Conservation (phyloP, 2,329 filamentous ascomycete species). For the Lasiodiplodia sp. region DNA sequence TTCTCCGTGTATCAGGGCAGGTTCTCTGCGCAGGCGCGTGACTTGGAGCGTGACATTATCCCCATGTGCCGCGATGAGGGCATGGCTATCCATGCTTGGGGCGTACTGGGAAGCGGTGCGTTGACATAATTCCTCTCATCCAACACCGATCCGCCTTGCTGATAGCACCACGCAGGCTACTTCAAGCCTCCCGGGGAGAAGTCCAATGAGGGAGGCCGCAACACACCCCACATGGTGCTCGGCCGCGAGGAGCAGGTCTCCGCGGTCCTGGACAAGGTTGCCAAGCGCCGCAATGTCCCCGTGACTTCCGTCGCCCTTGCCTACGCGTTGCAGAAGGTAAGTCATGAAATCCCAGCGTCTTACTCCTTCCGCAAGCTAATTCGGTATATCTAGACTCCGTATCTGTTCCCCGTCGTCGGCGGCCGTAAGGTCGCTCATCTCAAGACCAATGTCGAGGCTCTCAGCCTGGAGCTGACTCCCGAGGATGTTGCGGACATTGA, state of each 20-base stretch:
- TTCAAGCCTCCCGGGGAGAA: no score
- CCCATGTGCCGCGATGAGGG: slow-evolving; percentile 53
- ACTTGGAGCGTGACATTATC: slow-evolving; percentile 56
- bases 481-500: not conserved
- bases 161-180: no score
- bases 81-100: slow-evolving; percentile 63
- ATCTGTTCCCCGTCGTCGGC: slow-evolving; percentile 77
- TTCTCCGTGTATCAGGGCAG: slow-evolving; percentile 52
- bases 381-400: slow-evolving; percentile 34
- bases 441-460: slow-evolving; percentile 34
- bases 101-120: slow-evolving; percentile 50
- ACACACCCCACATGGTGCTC: slow-evolving; percentile 39
- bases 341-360: slow-evolving; percentile 36
- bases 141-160: no score
- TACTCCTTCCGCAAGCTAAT: no score
- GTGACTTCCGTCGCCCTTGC: slow-evolving; percentile 71
- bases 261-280: slow-evolving; percentile 67
- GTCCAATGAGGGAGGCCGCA: slow-evolving; percentile 48
- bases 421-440: slow-evolving; percentile 74
- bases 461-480: not conserved
- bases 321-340: slow-evolving; percentile 75
- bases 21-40: slow-evolving; percentile 52
- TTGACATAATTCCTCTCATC: slow-evolving; percentile 35
- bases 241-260: slow-evolving; percentile 62
- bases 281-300: slow-evolving; percentile 53